Evolutionary conservation across 208 protist genomes (phyloP).

Genomic region (Trypanosoma theileri): DNA sequence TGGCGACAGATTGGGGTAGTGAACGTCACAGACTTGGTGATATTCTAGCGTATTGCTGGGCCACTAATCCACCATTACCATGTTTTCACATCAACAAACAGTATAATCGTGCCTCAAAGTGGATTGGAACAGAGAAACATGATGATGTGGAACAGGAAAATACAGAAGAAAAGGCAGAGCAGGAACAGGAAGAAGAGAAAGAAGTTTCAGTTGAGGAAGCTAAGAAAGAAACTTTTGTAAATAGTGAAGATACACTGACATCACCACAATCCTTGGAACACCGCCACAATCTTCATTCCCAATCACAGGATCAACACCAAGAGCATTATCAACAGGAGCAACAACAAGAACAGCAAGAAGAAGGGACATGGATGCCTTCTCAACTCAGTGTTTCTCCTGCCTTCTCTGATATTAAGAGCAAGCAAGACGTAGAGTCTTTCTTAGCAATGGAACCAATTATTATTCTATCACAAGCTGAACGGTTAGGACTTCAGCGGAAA

Average conservation of each 20-base stretch:
- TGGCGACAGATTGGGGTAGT: slow-evolving; percentile 76
- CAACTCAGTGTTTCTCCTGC: slow-evolving; percentile 24
- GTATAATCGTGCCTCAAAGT: slow-evolving; percentile 75
- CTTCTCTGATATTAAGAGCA: slow-evolving; percentile 17
- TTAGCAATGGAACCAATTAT: slow-evolving; percentile 35
- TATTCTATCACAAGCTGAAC: slow-evolving; percentile 69
- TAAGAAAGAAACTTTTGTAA: slow-evolving; percentile 27
- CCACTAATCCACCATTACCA: slow-evolving; percentile 65
- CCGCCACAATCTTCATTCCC: too few relatives aligned
- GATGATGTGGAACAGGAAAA: slow-evolving; percentile 1
- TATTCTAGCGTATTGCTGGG: slow-evolving; percentile 69
- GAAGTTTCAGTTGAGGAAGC: slow-evolving; percentile 21
- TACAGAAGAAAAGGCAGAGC: neutral
- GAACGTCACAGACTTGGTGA: slow-evolving; percentile 77
- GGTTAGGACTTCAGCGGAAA: slow-evolving; percentile 48
- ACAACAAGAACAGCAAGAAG: neutral
- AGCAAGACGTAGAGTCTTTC: slow-evolving; percentile 36
- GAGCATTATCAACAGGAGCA: neutral
- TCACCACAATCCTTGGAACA: too few relatives aligned
- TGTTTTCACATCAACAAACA: slow-evolving; percentile 76
- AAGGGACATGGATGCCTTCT: slow-evolving; percentile 17
- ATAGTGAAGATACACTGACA: neutral
- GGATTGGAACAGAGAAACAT: slow-evolving; percentile 29
- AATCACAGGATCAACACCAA: slow-evolving; percentile 4
- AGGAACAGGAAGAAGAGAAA: slow-evolving; percentile 6